Conservation (phyloP, 768 basidiomycete genomes). For the Leccinum truebloodii region DNA sequence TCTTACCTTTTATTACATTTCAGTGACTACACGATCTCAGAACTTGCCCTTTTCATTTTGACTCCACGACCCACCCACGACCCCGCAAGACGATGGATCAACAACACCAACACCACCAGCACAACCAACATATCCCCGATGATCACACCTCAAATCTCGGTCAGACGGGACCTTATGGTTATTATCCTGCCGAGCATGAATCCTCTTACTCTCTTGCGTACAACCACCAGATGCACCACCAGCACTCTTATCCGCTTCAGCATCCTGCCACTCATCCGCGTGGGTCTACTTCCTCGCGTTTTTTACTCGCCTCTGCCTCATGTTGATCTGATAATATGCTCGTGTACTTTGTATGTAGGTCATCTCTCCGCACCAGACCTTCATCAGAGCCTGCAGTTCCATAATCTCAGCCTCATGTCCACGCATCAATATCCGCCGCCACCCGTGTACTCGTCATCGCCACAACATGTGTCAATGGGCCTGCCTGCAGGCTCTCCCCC, state of each 20-base stretch:
- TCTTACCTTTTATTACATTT: conserved; percentile 34
- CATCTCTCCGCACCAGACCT: conserved; percentile 66
- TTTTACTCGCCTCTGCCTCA: conserved; percentile 47
- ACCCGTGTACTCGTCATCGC: conserved; percentile 59
- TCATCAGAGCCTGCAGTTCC: conserved; percentile 63
- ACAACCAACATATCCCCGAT: conserved; percentile 48
- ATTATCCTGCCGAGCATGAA: conserved; percentile 57
- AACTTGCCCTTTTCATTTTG: conserved; percentile 36
- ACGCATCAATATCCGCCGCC: conserved; percentile 60
- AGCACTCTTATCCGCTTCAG: conserved; percentile 56
- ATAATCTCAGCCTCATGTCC: conserved; percentile 65
- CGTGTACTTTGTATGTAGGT: conserved; percentile 54
- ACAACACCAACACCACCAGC: conserved; percentile 39
- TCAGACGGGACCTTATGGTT: conserved; percentile 46
- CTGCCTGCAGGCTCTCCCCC: conserved; percentile 69
- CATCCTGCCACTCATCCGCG: conserved; percentile 66
- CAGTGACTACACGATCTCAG: conserved; percentile 32
- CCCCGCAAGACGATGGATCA: conserved; percentile 44
- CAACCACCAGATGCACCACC: conserved; percentile 45
- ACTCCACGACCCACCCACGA: conserved; percentile 37
- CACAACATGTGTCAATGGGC: conserved; percentile 70
- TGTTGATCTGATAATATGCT: conserved; percentile 68
- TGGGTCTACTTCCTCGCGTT: conserved; percentile 57
- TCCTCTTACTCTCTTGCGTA: conserved; percentile 55
- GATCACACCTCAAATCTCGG: conserved; percentile 46